These are phyloP conservation scores for Colletotrichum sp. DNA, from an alignment of 2,329 filamentous ascomycete species.

Conservation along the genomic window DNA sequence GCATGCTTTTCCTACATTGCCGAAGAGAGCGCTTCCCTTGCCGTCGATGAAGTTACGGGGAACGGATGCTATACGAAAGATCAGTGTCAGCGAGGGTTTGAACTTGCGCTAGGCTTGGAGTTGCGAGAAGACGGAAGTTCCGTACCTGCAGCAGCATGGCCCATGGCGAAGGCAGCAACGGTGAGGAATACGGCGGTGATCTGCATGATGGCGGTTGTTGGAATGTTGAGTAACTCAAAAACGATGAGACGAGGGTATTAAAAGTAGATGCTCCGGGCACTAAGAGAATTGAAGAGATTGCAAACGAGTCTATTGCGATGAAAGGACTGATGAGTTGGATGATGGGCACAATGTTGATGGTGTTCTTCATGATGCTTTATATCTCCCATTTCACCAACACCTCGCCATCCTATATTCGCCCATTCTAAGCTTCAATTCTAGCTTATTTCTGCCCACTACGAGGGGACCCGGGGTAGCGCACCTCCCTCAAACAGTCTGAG, in stretches of 20 bases:
- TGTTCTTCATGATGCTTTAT: neutral
- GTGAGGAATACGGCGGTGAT: neutral
- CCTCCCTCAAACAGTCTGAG: neutral
- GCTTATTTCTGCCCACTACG: neutral
- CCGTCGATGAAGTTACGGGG: constrained; percentile 3
- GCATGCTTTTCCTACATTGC: constrained; percentile 2
- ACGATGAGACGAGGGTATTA: neutral
- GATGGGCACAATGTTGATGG: neutral
- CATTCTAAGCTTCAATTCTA: neutral
- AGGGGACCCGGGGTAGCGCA: neutral
- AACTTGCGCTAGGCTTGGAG: accelerated
- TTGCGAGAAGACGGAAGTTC: neutral
- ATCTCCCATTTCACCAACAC: too few relatives aligned
- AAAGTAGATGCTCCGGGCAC: neutral
- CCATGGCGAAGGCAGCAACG: neutral
- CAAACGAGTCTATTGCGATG: neutral
- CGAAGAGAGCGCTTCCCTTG: constrained; percentile 9
- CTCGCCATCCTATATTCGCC: neutral
- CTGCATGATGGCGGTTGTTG: neutral
- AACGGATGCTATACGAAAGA: neutral
- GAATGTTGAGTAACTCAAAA: neutral
- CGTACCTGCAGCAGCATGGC: constrained; percentile 2
- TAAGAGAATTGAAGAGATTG: neutral
- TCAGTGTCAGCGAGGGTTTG: neutral
- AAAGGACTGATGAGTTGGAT: neutral